These are phyloP conservation scores for Cercospora sojina DNA, from an alignment of 2,329 filamentous ascomycete genomes.

Conservation along the genomic window DNA sequence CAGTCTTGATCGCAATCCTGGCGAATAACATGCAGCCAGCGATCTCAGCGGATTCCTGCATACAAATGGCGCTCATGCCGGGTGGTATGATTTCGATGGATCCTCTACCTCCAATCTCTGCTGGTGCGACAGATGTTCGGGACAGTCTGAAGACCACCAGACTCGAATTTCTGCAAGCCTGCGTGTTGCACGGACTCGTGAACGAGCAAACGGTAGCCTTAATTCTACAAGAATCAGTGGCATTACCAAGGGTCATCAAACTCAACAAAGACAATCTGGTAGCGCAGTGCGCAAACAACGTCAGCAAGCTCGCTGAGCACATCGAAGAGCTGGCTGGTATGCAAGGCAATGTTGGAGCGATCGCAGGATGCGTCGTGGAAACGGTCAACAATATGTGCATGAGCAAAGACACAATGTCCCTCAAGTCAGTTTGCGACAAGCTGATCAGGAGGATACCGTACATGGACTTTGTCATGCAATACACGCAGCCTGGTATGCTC, in stretches of 20 bases:
- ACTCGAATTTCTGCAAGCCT: constrained; percentile 85
- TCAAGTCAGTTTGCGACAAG: constrained; percentile 71
- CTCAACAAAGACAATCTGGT: constrained; percentile 78
- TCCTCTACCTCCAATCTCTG: constrained; percentile 63
- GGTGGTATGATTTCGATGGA: constrained; percentile 59
- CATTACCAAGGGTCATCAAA: constrained; percentile 69
- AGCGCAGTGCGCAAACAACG: constrained; percentile 72
- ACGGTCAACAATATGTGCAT: constrained; percentile 61
- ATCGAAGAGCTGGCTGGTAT: constrained; percentile 82
- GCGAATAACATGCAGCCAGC: constrained; percentile 58
- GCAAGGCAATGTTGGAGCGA: constrained; percentile 87
- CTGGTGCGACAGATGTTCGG: constrained; percentile 55
- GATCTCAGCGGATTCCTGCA: constrained; percentile 62
- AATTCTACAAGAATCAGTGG: constrained; percentile 79
- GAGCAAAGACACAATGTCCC: constrained; percentile 74
- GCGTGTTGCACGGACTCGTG: constrained; percentile 83
- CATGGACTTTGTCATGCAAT: constrained; percentile 73
- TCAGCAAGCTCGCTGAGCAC: constrained; percentile 71
- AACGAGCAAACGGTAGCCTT: constrained; percentile 73
- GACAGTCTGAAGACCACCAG: constrained; percentile 65
- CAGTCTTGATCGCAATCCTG: constrained; percentile 59
- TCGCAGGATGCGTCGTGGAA: constrained; percentile 65
- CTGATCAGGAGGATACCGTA: constrained; percentile 70
- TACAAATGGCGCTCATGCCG: constrained; percentile 63
- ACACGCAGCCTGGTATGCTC: constrained; percentile 68